Conservation (phyloP, 2,329 filamentous ascomycete species). For the Aspergillus sojae region DNA sequence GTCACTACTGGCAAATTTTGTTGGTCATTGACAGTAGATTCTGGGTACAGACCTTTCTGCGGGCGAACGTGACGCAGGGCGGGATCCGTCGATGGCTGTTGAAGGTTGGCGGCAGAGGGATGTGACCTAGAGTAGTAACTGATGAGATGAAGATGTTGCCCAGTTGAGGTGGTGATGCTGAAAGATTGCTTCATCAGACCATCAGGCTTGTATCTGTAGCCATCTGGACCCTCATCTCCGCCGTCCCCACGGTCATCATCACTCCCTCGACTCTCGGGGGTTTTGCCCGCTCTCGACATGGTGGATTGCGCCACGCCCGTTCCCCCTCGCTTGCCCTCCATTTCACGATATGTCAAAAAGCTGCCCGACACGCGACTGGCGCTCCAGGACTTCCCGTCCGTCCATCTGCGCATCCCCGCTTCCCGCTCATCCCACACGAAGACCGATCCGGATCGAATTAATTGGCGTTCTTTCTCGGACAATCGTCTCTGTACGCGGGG, state of each 20-base stretch:
- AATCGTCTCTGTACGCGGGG: conserved; percentile 89
- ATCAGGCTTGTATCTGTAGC: conserved; percentile 92
- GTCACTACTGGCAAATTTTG: conserved; percentile 80
- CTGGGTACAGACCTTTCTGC: conserved; percentile 93
- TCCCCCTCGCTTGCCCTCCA: conserved; percentile 96
- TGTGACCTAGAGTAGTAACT: conserved; percentile 91
- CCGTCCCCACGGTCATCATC: conserved; percentile 77
- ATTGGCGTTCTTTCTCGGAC: conserved; percentile 95
- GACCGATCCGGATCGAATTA: conserved; percentile 93
- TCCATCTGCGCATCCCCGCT: conserved; percentile 98
- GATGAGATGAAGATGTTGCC: conserved; percentile 94
- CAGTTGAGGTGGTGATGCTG: conserved; percentile 89
- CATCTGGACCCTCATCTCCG: conserved; percentile 75
- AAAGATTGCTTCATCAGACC: conserved; percentile 99
- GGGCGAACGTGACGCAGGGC: conserved; percentile 79
- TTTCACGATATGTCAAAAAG: conserved; percentile 95
- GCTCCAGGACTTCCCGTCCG: conserved; percentile 98
- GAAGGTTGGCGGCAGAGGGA: conserved; percentile 70
- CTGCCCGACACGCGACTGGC: conserved; percentile 96
- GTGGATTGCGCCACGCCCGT: conserved; percentile 63
- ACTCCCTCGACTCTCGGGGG: conserved; percentile 79
- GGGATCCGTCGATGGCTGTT: conserved; percentile 80
- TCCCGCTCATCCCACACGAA: conserved; percentile 99
- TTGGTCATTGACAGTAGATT: conserved; percentile 87
- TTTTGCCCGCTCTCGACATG: conserved; percentile 68